Base-by-base conservation (phyloP, 2,329 filamentous ascomycete species). In the Zasmidium citrigriseum region DNA sequence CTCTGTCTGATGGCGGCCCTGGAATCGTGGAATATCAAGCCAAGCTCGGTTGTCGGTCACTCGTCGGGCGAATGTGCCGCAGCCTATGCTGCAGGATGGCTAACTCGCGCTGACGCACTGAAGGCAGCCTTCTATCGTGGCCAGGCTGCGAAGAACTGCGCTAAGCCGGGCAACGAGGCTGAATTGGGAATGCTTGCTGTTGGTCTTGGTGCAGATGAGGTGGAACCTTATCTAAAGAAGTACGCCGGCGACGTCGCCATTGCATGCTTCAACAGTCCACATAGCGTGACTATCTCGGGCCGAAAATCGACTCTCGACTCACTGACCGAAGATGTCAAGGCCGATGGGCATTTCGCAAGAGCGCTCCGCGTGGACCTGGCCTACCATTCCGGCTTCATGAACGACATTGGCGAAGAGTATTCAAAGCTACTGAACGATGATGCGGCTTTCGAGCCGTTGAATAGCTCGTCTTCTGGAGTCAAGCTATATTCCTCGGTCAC, bases 211-310 rank as follows among this genome's bases (percentile, higher is more conserved):
- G 7, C 52, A 4, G 68, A 69, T 14, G 65, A 70, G 3, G 71
- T 67, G 1, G 23, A 20, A 16, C 21, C 22, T 51, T 52, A 54
- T 34, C 20, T 57, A 10, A 63, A 61, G 2, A 41, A 68, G 50
- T 22, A 51, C 14, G 22, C 7, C 20, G 44, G 38, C 12, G 16
- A 34, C 4, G 45, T 45, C 9, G 49, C 3, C 29, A 38, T 47
- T 44, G 29, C 46, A 61, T 64, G 47, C n/a, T 38, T 68, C 47
- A 82, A 82, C 61, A 73, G 71, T 29, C 72, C 50, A 7, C 12
- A n/a, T 4, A 77, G 74, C 34, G 67, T 80, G 1, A 83, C 80
- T 0, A 41, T 81, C 0, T 80, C 78, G 5, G 80, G 80, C 0
- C 75, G 80, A 55, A 55, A 46, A 1, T 61, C 72, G 57, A 69